Evolutionary conservation across 192 early-diverging fungal genomes (phyloP).

Genomic region (Podila horticola): DNA sequence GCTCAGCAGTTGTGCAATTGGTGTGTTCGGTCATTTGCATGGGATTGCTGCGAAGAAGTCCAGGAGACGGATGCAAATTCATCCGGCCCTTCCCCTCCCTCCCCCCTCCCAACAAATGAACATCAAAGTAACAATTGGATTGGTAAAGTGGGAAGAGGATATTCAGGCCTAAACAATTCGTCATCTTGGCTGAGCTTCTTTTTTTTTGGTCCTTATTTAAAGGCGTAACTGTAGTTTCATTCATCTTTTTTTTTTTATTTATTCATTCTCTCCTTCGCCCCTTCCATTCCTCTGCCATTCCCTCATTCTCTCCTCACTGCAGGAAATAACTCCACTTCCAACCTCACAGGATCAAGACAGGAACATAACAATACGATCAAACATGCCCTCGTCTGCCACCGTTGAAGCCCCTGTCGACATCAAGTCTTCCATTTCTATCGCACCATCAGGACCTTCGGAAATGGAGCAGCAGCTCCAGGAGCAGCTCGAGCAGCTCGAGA

Average conservation of each 20-base stretch:
- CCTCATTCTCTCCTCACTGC: not conserved
- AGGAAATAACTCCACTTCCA: not conserved
- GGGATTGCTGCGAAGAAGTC: too few relatives aligned
- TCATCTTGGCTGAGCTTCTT: not conserved
- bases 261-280: not conserved
- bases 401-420: not conserved
- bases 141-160: not conserved
- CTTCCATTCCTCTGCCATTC: too few relatives aligned
- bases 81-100: not conserved
- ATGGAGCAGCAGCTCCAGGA: constrained; percentile 10
- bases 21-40: too few relatives aligned
- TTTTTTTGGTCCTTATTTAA: not conserved
- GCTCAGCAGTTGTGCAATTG: too few relatives aligned
- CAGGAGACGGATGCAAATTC: not conserved
- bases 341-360: not conserved
- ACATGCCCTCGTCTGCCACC: not conserved
- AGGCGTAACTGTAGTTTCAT: too few relatives aligned
- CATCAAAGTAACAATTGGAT: too few relatives aligned
- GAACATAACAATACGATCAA: not conserved
- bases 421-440: not conserved
- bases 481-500: constrained; percentile 21
- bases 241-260: not conserved
- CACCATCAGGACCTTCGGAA: not conserved
- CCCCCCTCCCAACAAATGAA: not conserved
- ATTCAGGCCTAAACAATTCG: too few relatives aligned